Evolutionary conservation across 768 basidiomycete species (phyloP).

Genomic region (Pleurotus salmoneostramineus): DNA sequence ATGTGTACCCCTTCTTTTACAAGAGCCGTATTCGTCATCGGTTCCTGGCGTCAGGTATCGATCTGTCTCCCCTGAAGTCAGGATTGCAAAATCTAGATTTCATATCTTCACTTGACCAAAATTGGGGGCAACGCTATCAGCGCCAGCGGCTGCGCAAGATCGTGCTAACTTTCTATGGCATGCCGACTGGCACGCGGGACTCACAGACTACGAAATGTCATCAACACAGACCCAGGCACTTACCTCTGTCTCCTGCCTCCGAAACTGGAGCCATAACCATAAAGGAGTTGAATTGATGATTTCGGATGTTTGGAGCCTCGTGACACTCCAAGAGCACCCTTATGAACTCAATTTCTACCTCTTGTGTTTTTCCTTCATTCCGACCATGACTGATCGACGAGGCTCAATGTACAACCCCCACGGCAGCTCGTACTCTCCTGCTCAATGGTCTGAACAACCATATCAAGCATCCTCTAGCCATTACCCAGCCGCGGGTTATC

Average conservation of each 20-base stretch:
- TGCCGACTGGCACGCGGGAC: slow-evolving; percentile 7
- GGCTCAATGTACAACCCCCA: slow-evolving; percentile 17
- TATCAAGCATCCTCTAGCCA: slow-evolving; percentile 10
- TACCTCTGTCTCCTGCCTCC: slow-evolving; percentile 2
- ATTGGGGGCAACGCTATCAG: neutral
- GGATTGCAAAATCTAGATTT: slow-evolving; percentile 7
- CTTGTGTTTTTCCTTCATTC: neutral
- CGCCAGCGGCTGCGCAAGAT: slow-evolving; percentile 7
- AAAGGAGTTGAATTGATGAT: slow-evolving; percentile 7
- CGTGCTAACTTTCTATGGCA: slow-evolving; percentile 5
- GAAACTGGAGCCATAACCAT: slow-evolving; percentile 7
- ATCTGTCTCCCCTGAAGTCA: slow-evolving; percentile 4
- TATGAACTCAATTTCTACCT: slow-evolving; percentile 11
- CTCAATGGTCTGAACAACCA: slow-evolving; percentile 33
- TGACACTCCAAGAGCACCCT: slow-evolving; percentile 10
- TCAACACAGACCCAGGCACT: slow-evolving; percentile 5
- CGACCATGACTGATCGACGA: slow-evolving; percentile 13
- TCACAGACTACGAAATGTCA: slow-evolving; percentile 8
- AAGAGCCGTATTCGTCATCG: slow-evolving; percentile 6
- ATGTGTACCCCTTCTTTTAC: neutral
- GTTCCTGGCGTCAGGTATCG: slow-evolving; percentile 5
- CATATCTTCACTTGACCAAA: slow-evolving; percentile 7
- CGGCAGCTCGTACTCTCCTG: slow-evolving; percentile 24
- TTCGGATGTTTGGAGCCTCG: slow-evolving; percentile 7
- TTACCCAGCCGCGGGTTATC: slow-evolving; percentile 13